These are phyloP conservation scores for Dujonia santamariae DNA, from an alignment of 1,139 yeast genomes.

Conservation along the genomic window DNA sequence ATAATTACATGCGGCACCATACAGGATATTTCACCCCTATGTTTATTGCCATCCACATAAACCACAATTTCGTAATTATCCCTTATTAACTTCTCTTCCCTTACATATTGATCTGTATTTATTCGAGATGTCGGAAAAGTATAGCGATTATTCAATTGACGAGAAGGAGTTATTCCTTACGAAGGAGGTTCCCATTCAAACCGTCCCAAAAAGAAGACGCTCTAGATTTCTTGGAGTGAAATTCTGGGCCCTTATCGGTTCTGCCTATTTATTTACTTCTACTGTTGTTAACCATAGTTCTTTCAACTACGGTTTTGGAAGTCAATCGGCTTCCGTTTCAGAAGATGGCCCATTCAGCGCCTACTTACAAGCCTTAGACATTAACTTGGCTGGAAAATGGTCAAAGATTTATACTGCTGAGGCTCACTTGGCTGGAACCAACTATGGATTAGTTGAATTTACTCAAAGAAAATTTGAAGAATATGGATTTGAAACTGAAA, in stretches of 20 bases:
- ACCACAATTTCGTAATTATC: no score
- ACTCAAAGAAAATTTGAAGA: conserved; percentile 60
- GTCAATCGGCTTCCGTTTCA: not conserved
- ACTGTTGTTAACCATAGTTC: not conserved
- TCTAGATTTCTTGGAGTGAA: no score
- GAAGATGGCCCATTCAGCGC: conserved; percentile 5
- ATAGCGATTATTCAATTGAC: no score
- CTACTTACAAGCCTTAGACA: conserved; percentile 37
- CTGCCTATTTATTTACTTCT: not conserved
- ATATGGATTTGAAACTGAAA: conserved; percentile 50
- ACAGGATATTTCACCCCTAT: no score
- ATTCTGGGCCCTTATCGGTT: not conserved
- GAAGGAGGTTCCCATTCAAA: no score
- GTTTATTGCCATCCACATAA: no score
- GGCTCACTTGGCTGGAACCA: conserved; percentile 74
- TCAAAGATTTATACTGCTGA: conserved; percentile 51
- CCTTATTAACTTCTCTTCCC: no score
- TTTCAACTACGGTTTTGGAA: conserved; percentile 3
- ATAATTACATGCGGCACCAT: no score
- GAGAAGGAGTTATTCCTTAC: no score
- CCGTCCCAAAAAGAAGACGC: no score
- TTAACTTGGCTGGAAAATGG: conserved; percentile 56
- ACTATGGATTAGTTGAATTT: conserved; percentile 61
- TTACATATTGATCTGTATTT: no score
- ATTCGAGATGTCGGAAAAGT: no score